Base-by-base conservation (phyloP, 805 yeast genomes). In the Pichia rugopelliculosa region DNA sequence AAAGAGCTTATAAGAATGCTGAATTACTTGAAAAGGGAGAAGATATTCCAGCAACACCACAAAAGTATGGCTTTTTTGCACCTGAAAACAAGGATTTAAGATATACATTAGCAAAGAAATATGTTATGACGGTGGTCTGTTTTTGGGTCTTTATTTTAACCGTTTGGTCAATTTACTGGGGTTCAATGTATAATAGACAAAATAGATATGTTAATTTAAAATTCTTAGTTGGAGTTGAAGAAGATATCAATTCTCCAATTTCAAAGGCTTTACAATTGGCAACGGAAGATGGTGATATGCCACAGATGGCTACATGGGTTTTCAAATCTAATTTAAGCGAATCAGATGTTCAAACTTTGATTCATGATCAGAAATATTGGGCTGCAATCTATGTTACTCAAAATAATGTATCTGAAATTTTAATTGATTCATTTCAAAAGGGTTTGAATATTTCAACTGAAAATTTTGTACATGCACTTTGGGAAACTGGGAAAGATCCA, bases 401-500 rank as follows among this genome's bases (percentile, higher is more conserved):
- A 13, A 73, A 77, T 55, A 40, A 56, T 41, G 58, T 52, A 8
- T 77, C 84, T 0, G 69, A 80, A 6, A 55, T 55, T 23, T 59
- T 71, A 21, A 50, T 58, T 23, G 54, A 65, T 20, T 80, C 80
- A 3, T 61, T 80, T n/a, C 50, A 55, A 26, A 46, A 50, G 15
- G 72, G 70, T 1, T 30, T 65, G 5, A 46, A 56, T 8, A 61
- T 70, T 44, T 61, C 59, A 42, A 55, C 61, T 12, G 51, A 61
- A 5, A 41, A 45, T n/a, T 41, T 62, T 7, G 61, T 55, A 17
- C 47, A 30, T 57, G 60, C 44, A 55, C 72, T 36, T 40, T 82
- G 75, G 58, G 87, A 81, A 59, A 73, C 84, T 0, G 87, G 83
- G 6, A 68, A 89, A 55, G 91, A 84, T 59, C 70, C 76, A 36